A percentile compares a stretch with the other conserved stretches of the same genome.
These are phyloP conservation scores for Heritiera fomes DNA, from an alignment of 345 rosid genomes.

Conservation along the genomic window DNA sequence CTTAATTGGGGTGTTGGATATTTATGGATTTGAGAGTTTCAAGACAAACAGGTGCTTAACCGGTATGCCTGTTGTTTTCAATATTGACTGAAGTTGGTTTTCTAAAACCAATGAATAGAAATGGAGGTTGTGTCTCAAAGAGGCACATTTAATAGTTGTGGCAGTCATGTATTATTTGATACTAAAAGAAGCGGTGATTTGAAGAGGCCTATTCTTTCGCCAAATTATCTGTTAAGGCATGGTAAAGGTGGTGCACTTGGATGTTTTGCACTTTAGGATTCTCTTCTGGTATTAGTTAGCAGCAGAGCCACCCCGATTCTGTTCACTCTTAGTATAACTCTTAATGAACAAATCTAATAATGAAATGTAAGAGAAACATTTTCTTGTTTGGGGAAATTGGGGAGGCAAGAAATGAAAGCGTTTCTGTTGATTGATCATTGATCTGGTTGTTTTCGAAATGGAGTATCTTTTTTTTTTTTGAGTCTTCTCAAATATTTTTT, in stretches of 20 bases:
- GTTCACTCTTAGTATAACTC: not conserved
- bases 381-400: not conserved
- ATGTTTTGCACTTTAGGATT: not conserved
- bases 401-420: not conserved
- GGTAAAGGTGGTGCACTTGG: constrained; percentile 3
- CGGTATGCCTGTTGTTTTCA: constrained; percentile 64
- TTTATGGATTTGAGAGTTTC: constrained; percentile 99
- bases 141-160: constrained; percentile 12
- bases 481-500: not conserved
- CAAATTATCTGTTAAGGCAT: constrained; percentile 2
- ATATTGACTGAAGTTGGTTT: constrained; percentile 3
- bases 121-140: constrained; percentile 17
- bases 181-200: not conserved
- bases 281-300: not conserved
- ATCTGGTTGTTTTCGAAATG: not conserved
- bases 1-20: constrained; percentile 96
- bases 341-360: not conserved
- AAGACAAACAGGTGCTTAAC: constrained; percentile 99
- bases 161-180: constrained; percentile 14
- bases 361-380: not conserved
- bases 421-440: not conserved
- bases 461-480: not conserved
- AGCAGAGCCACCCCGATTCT: not conserved
- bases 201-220: not conserved
- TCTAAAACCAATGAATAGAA: constrained; percentile 22